phyloP scores from a whole-genome alignment of 2,329 filamentous ascomycete species.

The Phialophora chinensis region DNA sequence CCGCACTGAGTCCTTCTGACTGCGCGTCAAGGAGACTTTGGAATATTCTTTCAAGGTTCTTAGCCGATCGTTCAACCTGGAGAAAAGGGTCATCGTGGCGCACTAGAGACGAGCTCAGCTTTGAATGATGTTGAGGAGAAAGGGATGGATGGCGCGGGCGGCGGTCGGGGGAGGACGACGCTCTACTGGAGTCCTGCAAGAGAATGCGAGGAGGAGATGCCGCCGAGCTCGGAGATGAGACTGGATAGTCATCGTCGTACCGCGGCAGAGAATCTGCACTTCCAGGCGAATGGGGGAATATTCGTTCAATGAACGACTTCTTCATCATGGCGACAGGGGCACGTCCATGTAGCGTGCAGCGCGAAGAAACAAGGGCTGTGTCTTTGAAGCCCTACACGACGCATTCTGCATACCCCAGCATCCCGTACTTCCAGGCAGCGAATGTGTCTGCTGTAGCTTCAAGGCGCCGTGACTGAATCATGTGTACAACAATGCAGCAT shows the following conservation, averaged over 20 bases:
- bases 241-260: conserved; percentile 29
- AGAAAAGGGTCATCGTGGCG: conserved; percentile 51
- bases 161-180: conserved; percentile 8
- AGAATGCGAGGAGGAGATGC: conserved; percentile 27
- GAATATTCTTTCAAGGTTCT: conserved; percentile 62
- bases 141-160: neutral
- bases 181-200: conserved; percentile 23
- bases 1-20: conserved; percentile 61
- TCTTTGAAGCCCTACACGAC: neutral
- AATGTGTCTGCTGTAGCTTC: conserved; percentile 4
- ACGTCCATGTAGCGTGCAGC: neutral
- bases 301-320: conserved; percentile 39
- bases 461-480: conserved; percentile 13
- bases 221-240: conserved; percentile 14
- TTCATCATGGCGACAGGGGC: conserved; percentile 30
- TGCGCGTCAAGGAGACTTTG: conserved; percentile 67
- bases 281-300: conserved; percentile 35
- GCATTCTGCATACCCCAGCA: neutral
- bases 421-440: conserved; percentile 4
- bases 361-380: neutral
- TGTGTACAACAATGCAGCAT: conserved; percentile 7
- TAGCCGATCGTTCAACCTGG: conserved; percentile 59
- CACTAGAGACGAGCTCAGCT: conserved; percentile 32
- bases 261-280: conserved; percentile 22
- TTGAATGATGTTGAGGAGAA: conserved; percentile 13